Base-by-base conservation (phyloP, 164 flowering plant genomes). In the Chloranthus sessilifolius region DNA sequence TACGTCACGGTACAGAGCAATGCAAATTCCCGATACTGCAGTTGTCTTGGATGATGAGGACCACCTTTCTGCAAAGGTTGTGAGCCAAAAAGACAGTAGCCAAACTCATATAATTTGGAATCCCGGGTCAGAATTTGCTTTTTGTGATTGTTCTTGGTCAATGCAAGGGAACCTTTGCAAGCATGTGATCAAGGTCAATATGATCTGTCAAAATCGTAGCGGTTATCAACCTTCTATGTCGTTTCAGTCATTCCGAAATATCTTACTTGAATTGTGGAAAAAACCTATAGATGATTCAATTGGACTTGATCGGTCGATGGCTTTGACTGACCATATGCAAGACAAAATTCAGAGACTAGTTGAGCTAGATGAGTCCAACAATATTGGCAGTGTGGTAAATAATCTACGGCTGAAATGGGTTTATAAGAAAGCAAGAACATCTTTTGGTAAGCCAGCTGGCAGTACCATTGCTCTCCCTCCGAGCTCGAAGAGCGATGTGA, bases 101-200 rank as follows among this genome's bases (percentile, higher is more conserved):
- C 22, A 55, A 16, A 56, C 58, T 12, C 82, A 70, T 58, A 15
- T 67, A 11, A 86, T 88, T 15, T 92, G 89, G 97, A 92, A 92
- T 64, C 95, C 97, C 35, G 91, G 95, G 24, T 86, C 99, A 5
- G 97, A 92, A 52, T 89, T 88, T 66, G 76, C 95, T 20, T 73
- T 81, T 49, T 92, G 95, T 59, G 85, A 88, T 64, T 92, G 99
- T 68, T 61, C 72, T 7, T 92, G 99, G 99, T 76, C 97, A 7
- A 54, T 83, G 75, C 88, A 76, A 43, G 97, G 97, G 27, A 88
- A 92, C 65, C 73, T 88, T 27, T 88, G 99, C 81, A 92, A 92
- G 71, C 95, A 92, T 67, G 76, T 88, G 34, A 82, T 92, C 58
- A 92, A 92, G 69, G 95, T 82, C 47, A 82, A 86, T 56, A 82